phyloP scores from a whole-genome alignment of 176 grass and related monocot species.

The Ensete glaucum region DNA sequence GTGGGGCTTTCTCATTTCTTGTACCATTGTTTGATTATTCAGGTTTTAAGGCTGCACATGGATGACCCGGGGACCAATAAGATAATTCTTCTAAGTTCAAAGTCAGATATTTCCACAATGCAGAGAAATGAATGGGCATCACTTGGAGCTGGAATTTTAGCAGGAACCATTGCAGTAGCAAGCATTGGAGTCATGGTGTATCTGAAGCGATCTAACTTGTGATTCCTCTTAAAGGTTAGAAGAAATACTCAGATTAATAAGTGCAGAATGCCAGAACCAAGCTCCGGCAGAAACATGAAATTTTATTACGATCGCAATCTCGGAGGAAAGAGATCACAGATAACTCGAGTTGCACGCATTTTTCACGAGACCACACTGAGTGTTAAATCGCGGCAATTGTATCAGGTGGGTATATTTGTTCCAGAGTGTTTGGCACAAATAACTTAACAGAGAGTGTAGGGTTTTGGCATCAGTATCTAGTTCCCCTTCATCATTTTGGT shows the following conservation, averaged over 20 bases:
- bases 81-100: conserved; percentile 24
- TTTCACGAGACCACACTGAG: too few species aligned
- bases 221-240: conserved; percentile 15
- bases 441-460: too few species aligned
- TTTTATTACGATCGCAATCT: too few species aligned
- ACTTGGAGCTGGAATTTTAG: conserved; percentile 42
- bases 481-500: too few species aligned
- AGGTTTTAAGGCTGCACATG: conserved; percentile 76
- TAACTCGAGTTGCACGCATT: too few species aligned
- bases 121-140: conserved; percentile 12
- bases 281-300: too few species aligned
- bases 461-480: too few species aligned
- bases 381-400: too few species aligned
- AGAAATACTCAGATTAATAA: neutral
- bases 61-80: conserved; percentile 27
- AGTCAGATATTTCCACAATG: conserved; percentile 25
- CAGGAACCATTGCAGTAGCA: conserved; percentile 39
- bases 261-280: too few species aligned
- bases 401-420: too few species aligned
- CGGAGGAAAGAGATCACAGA: too few species aligned
- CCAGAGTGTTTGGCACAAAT: too few species aligned
- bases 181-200: conserved; percentile 57
- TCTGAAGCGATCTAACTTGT: conserved; percentile 57
- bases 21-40: conserved; percentile 5
- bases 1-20: conserved; percentile 9